Evolutionary conservation across 1,284 basidiomycete species (phyloP).

Genomic region (Wolfiporia cocos): DNA sequence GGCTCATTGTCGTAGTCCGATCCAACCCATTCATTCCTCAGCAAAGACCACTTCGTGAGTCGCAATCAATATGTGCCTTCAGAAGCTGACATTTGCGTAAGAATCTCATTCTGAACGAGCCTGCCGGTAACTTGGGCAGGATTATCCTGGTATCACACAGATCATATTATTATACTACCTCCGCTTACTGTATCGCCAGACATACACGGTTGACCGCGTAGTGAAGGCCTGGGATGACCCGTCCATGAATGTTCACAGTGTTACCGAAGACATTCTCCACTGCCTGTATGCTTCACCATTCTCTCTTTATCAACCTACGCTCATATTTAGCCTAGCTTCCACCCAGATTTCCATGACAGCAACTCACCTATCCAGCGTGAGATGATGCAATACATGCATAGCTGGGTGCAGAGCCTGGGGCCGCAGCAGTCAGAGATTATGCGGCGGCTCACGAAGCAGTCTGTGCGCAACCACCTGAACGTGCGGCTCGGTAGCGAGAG

Average conservation of each 20-base stretch:
- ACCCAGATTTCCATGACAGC: constrained; percentile 76
- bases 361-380: constrained; percentile 70
- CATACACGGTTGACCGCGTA: constrained; percentile 52
- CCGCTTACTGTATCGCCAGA: too few relatives aligned
- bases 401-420: constrained; percentile 58
- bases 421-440: constrained; percentile 47
- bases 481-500: constrained; percentile 55
- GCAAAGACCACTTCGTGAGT: constrained; percentile 76
- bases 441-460: constrained; percentile 56
- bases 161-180: too few relatives aligned
- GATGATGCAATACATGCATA: constrained; percentile 64
- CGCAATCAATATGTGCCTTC: neutral
- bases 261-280: constrained; percentile 67
- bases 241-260: constrained; percentile 50
- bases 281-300: constrained; percentile 52
- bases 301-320: too few relatives aligned
- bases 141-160: constrained; percentile 59
- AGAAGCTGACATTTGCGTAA: constrained; percentile 17
- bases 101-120: constrained; percentile 75
- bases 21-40: constrained; percentile 81
- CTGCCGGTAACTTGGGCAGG: constrained; percentile 71
- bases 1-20: constrained; percentile 47
- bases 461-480: constrained; percentile 71
- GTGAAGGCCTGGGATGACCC: constrained; percentile 83
- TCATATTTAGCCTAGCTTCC: constrained; percentile 63